phyloP scores from a whole-genome alignment of 345 rosid species.

The Eucalyptus regnans region DNA sequence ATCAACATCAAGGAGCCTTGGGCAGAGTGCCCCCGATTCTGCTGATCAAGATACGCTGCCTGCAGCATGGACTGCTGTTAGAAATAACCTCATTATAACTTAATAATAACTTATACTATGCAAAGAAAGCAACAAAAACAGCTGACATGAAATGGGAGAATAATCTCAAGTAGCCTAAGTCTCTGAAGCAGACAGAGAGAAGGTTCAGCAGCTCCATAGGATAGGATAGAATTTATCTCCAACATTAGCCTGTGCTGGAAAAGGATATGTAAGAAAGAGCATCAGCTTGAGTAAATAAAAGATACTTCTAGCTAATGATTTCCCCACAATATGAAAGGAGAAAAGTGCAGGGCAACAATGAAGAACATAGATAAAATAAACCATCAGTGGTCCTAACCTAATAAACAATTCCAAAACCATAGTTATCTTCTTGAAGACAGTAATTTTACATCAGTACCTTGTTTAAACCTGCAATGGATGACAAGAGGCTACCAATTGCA shows the following conservation, averaged over 20 bases:
- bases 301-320: neutral
- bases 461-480: conserved; percentile 40
- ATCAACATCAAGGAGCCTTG: conserved; percentile 46
- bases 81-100: neutral
- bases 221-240: conserved; percentile 90
- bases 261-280: conserved; percentile 3
- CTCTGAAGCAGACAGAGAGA: conserved; percentile 69
- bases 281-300: neutral
- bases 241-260: conserved; percentile 65
- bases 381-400: neutral
- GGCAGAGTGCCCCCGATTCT: conserved; percentile 17
- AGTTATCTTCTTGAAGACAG: neutral
- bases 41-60: conserved; percentile 66
- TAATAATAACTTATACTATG: neutral
- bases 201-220: conserved; percentile 83
- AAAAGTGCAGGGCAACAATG: neutral
- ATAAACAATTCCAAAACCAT: neutral
- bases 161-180: conserved; percentile 57
- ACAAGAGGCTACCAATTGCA: conserved; percentile 49
- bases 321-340: neutral
- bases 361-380: neutral
- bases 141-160: conserved; percentile 78
- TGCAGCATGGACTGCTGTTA: conserved; percentile 22
- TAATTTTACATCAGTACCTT: conserved; percentile 35
- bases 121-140: neutral